phyloP scores from a whole-genome alignment of 495 filamentous ascomycete genomes.

The Hypoxylon fragiforme region DNA sequence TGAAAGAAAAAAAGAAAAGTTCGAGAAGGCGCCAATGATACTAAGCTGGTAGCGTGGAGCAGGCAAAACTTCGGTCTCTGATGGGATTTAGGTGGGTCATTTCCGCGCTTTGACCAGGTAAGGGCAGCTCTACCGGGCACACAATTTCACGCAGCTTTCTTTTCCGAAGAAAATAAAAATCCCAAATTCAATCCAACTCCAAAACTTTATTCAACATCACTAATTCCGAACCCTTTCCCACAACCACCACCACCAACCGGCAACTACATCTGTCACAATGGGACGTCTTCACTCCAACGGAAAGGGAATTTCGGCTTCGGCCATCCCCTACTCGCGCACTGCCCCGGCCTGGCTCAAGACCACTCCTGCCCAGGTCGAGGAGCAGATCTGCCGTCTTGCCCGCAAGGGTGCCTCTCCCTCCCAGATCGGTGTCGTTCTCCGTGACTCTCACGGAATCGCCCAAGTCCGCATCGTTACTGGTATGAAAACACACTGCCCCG shows the following conservation, averaged over 20 bases:
- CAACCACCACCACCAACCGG: constrained; percentile 39
- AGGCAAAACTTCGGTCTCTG: constrained; percentile 18
- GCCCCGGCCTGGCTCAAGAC: constrained; percentile 92
- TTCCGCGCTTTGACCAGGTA: constrained; percentile 8
- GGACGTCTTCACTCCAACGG: constrained; percentile 99
- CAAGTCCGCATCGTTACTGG: constrained; percentile 97
- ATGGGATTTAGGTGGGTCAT: neutral
- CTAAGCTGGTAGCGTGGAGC: neutral
- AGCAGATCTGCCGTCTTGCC: constrained; percentile 98
- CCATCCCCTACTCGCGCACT: constrained; percentile 93
- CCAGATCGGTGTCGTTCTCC: constrained; percentile 97
- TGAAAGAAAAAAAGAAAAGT: constrained; percentile 1
- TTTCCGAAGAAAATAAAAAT: constrained; percentile 29
- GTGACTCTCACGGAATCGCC: constrained; percentile 95
- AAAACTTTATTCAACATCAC: constrained; percentile 13
- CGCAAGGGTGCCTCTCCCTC: constrained; percentile 96
- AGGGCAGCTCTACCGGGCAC: constrained; percentile 18
- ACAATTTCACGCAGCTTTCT: constrained; percentile 30
- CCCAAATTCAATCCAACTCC: neutral
- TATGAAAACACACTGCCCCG: constrained; percentile 53
- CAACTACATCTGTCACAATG: constrained; percentile 66
- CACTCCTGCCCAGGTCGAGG: constrained; percentile 85
- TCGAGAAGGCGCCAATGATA: neutral
- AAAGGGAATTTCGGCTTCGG: constrained; percentile 95
- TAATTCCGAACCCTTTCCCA: constrained; percentile 29